Percentiles rank a stretch among this genome's conserved stretches.
These are phyloP conservation scores for Alopecurus myosuroides DNA, from an alignment of 176 grass and related monocot species.

Conservation along the genomic window DNA sequence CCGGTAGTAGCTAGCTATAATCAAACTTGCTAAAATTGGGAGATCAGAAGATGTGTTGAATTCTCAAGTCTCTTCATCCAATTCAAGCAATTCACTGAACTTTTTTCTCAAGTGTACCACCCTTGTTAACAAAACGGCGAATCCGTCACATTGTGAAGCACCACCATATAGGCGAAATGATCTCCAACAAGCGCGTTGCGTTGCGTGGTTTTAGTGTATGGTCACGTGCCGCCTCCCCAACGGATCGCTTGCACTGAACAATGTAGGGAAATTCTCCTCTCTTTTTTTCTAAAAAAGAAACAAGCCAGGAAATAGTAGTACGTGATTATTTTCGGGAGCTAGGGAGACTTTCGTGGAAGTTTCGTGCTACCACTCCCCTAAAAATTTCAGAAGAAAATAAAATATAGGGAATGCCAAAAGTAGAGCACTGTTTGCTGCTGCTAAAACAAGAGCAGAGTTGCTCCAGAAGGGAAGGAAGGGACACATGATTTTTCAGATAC, in stretches of 20 bases:
- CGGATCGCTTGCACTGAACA: background rate
- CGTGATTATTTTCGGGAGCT: background rate
- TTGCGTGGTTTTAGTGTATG: background rate
- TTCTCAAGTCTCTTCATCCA: background rate
- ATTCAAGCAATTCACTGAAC: background rate
- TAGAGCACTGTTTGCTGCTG: background rate
- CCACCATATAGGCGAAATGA: background rate
- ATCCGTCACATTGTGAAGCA: background rate
- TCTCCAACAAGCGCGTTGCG: background rate
- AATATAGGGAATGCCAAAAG: background rate
- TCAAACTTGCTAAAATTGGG: background rate
- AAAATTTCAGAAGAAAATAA: background rate
- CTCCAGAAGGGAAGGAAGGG: background rate
- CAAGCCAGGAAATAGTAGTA: too few relatives aligned
- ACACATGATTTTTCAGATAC: background rate
- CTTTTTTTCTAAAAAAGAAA: too few relatives aligned
- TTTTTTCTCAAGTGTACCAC: background rate
- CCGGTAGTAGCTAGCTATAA: background rate
- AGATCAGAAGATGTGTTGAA: background rate
- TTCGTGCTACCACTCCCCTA: background rate
- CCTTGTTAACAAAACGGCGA: background rate
- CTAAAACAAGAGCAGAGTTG: background rate
- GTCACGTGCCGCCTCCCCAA: background rate
- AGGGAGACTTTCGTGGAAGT: background rate
- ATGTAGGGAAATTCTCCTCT: background rate